Base-by-base conservation (phyloP, 2,329 filamentous ascomycete species). In the Macrophomina phaseolina region DNA sequence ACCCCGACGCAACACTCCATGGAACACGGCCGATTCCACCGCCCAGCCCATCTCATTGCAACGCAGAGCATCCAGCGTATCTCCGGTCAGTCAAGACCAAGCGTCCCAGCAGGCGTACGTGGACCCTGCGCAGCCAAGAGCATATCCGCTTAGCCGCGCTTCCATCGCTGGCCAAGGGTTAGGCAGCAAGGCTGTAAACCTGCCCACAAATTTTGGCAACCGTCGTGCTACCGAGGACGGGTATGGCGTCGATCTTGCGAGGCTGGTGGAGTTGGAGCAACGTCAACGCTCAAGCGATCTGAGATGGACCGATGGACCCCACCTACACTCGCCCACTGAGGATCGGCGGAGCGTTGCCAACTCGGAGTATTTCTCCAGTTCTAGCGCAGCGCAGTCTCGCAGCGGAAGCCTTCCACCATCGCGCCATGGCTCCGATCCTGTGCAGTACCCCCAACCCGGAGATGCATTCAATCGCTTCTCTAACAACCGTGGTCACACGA, bases 331-430 rank as follows among this genome's bases (percentile, higher is more conserved):
- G 28, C 81, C 81, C 3, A 79, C 72, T 52, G 80, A 82, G 42
- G 81, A 81, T 58, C 73, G 80, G 40, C 75, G 77, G 34, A 77
- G 80, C 62, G 72, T 77, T 28, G 74, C 76, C 56, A 75, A 76
- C 48, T 77, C 78, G 4, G 78, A 81, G 8, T 86, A 82, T 71
- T 81, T 83, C 68, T 77, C 74, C 40, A 73, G 80, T 16, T 76
- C 76, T 1, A 83, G 82, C 56, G 79, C 79, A 56, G 77, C 80
- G 18, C 75, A 80, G 3, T 84, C 86, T n/a, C 81, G 85, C 68
- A 87, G 87, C 67, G 78, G 80, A 49, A 87, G 82, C 74, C 77
- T 86, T 55, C 85, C 87, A 52, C 82, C 86, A 1, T 87, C 87
- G 42, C 82, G 85, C 56, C 83, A 86, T 65, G 78, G 80, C 11